Evolutionary conservation across 164 flowering plant species (phyloP), one percentile per base, ranked within the genome.

Genomic region (Cinnamomum micranthum): DNA sequence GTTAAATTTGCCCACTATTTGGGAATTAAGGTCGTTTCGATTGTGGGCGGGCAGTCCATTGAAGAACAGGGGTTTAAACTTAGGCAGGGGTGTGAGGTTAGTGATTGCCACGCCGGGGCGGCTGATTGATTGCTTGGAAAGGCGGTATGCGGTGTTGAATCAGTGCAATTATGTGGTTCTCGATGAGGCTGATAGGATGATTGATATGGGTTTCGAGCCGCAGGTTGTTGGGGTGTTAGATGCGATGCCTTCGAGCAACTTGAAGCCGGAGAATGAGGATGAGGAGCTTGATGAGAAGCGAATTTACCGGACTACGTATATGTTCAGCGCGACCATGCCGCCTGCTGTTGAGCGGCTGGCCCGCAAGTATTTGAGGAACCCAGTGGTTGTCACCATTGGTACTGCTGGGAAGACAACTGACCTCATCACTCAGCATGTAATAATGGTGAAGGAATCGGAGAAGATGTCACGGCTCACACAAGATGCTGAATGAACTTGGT

Each of bases 291-390:
- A 94, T 70, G 93, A 83, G 84, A 94, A 92, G 65, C 82, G 70
- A 84, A 91, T 94, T 27, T 94, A 94, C 73, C 71, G 97, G 59
- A 94, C 98, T 1, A 94, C 97, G 25, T 91, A 94, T 60, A 94
- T 94, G 98, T 94, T 94, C 55, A 91, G 97, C 80, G 98, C 98
- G 14, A 94, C 97, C 9, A 92, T 94, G 98, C 97, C 98, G 0
- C 87, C 92, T 1, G 91, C 97, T 47, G 97, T 92, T 31, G 97
- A 94, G 86, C 75, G 98, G 74, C 91, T 94, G 75, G 97, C 97
- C 0, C 87, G 97, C 79, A 94, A 94, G 84, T 94, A 88, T 77
- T 69, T 94, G 81, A 90, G 98, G 77, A 93, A 93, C 73, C 98
- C 98, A 14, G 98, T 93, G 25, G 98, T 93, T 35, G 98, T 93